Evolutionary conservation across 768 basidiomycete genomes (phyloP).

Genomic region (Fibroporia radiculosa): DNA sequence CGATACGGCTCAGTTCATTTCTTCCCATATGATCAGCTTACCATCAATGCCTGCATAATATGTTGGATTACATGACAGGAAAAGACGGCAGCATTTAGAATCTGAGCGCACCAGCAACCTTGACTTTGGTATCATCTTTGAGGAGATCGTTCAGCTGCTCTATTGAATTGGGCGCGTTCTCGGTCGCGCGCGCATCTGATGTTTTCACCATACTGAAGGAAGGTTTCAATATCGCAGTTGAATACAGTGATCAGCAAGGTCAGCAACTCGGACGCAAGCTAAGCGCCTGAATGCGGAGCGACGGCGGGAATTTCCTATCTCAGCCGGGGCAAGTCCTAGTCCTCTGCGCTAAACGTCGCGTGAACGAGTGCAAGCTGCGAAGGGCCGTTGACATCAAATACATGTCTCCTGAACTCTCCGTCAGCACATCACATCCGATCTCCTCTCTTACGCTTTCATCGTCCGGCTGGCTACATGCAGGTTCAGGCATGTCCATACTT

Average conservation of each 20-base stretch:
- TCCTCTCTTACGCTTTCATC: constrained; percentile 47
- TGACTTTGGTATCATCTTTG: constrained; percentile 69
- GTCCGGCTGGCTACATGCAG: constrained; percentile 44
- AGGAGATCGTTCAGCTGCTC: constrained; percentile 52
- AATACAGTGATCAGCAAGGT: too few relatives aligned
- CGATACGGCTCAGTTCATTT: neutral
- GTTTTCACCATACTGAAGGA: too few relatives aligned
- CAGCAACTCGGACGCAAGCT: too few relatives aligned
- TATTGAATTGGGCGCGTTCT: constrained; percentile 40
- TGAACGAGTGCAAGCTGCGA: neutral
- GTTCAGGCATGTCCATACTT: constrained; percentile 43
- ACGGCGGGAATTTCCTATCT: too few relatives aligned
- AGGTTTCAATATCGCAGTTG: too few relatives aligned
- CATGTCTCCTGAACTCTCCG: constrained; percentile 2
- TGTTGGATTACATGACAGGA: constrained; percentile 18
- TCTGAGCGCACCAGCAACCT: constrained; percentile 76
- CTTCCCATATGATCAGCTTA: constrained; percentile 23
- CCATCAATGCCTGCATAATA: constrained; percentile 58
- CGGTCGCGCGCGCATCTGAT: too few relatives aligned
- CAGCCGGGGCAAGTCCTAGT: too few relatives aligned
- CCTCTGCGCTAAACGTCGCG: neutral
- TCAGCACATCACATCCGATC: constrained; percentile 41
- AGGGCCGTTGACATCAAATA: neutral
- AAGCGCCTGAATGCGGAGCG: too few relatives aligned
- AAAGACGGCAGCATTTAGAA: neutral